Percentiles rank a stretch among this genome's conserved stretches.
These are phyloP conservation scores for Monosporozyma aquatica DNA, from an alignment of 805 yeast species.

Conservation along the genomic window DNA sequence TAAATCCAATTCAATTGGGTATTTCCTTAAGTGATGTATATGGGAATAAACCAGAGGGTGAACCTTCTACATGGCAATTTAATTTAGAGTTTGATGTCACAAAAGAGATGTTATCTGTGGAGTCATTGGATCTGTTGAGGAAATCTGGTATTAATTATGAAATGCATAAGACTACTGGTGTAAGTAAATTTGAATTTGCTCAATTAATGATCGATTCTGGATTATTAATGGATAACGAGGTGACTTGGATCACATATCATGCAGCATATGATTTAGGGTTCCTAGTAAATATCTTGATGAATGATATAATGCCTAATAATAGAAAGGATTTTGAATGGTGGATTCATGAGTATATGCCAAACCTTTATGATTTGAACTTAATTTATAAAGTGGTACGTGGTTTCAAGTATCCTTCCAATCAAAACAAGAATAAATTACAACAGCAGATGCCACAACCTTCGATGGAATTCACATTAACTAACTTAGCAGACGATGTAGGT, in stretches of 20 bases:
- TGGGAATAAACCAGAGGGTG: conserved; percentile 60
- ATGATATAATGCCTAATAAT: conserved; percentile 68
- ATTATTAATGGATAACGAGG: conserved; percentile 51
- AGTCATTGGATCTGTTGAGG: conserved; percentile 67
- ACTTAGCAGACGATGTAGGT: conserved; percentile 61
- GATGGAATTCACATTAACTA: conserved; percentile 36
- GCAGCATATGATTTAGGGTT: conserved; percentile 94
- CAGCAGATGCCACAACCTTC: conserved; percentile 12
- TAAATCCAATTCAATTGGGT: conserved; percentile 81
- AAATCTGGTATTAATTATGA: conserved; percentile 79
- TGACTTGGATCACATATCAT: conserved; percentile 88
- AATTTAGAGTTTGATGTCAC: conserved; percentile 75
- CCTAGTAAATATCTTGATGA: conserved; percentile 64
- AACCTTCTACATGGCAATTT: conserved; percentile 89
- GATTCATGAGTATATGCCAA: conserved; percentile 67
- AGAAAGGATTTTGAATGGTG: conserved; percentile 71
- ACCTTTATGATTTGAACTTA: conserved; percentile 70
- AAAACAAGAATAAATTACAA: conserved; percentile 11
- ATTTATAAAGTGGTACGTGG: conserved; percentile 31
- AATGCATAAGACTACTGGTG: conserved; percentile 66
- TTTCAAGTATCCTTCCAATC: conserved; percentile 10
- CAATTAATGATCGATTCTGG: conserved; percentile 83
- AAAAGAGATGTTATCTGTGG: conserved; percentile 78
- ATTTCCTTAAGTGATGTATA: conserved; percentile 59
- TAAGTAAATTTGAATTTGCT: conserved; percentile 71